Conservation (phyloP, 495 filamentous ascomycete species). For the Pyrenula massariospora region DNA sequence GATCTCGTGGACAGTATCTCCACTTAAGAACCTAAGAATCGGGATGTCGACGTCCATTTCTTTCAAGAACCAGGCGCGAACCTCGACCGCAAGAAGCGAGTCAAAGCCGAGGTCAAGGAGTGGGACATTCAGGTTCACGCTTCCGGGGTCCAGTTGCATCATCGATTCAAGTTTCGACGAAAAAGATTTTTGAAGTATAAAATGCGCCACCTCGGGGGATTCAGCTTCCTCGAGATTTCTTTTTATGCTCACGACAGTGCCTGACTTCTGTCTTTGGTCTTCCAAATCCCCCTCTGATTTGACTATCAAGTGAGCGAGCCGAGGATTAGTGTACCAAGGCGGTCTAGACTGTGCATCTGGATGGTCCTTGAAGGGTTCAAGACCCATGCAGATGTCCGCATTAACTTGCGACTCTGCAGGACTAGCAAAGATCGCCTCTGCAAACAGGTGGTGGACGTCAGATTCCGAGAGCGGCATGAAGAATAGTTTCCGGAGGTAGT, state of each 20-base stretch:
- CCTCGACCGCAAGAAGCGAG: constrained; percentile 35
- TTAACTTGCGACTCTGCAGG: not conserved
- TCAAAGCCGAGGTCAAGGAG: constrained; percentile 28
- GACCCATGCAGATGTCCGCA: constrained; percentile 3
- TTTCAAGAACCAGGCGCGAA: constrained; percentile 32
- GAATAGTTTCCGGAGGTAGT: not conserved
- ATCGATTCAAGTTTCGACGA: not conserved
- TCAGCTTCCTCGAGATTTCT: no score
- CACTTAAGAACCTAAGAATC: constrained; percentile 1
- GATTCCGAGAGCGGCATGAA: constrained; percentile 22
- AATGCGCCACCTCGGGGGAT: no score
- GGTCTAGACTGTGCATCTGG: no score
- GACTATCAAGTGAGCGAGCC: no score
- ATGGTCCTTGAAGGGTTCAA: constrained; percentile 22
- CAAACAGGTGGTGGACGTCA: constrained; percentile 33
- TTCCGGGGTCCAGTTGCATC: not conserved
- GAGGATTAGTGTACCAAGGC: constrained; percentile 25
- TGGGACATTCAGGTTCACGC: not conserved
- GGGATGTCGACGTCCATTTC: constrained; percentile 14
- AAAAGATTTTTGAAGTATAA: not conserved
- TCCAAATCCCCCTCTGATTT: no score
- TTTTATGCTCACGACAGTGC: no score
- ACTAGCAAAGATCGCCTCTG: constrained; percentile 14
- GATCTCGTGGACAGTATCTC: no score
- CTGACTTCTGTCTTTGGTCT: no score